These are phyloP conservation scores for Casuarina glauca DNA, from an alignment of 306 rosid species.

Conservation along the genomic window DNA sequence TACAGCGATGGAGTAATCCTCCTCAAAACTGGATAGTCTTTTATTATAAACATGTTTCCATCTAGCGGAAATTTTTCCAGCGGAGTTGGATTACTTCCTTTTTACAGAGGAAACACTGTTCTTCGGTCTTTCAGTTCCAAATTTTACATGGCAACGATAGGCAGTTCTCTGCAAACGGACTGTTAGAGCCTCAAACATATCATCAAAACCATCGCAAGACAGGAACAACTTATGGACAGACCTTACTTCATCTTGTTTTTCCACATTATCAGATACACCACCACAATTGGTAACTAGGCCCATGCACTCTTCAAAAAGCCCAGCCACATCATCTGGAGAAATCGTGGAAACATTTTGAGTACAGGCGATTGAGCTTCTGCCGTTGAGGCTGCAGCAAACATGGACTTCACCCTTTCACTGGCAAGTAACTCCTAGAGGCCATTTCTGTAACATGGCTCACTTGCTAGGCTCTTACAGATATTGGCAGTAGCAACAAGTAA, in stretches of 20 bases:
- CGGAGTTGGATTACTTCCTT: conserved; percentile 46
- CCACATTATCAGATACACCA: conserved; percentile 70
- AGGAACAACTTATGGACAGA: conserved; percentile 77
- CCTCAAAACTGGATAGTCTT: conserved; percentile 54
- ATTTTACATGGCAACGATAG: conserved; percentile 75
- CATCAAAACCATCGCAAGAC: conserved; percentile 66
- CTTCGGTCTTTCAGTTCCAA: conserved; percentile 57
- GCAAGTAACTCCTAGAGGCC: conserved; percentile 60
- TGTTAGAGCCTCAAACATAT: conserved; percentile 67
- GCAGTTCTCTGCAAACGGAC: conserved; percentile 71
- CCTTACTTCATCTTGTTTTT: conserved; percentile 73
- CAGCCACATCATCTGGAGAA: conserved; percentile 57
- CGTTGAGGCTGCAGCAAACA: conserved; percentile 55
- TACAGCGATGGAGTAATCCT: conserved; percentile 71
- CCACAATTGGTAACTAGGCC: conserved; percentile 55
- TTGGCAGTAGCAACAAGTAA: conserved; percentile 66
- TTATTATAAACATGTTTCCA: conserved; percentile 52
- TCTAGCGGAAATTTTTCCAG: conserved; percentile 48
- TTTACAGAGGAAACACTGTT: conserved; percentile 43
- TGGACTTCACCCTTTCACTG: conserved; percentile 56
- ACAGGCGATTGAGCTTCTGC: conserved; percentile 68
- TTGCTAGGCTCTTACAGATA: conserved; percentile 51
- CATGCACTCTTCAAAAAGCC: conserved; percentile 67
- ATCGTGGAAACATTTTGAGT: conserved; percentile 64
- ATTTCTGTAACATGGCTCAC: conserved; percentile 47